Evolutionary conservation across 2,329 filamentous ascomycete genomes (phyloP).

Genomic region (Beauveria varroae): DNA sequence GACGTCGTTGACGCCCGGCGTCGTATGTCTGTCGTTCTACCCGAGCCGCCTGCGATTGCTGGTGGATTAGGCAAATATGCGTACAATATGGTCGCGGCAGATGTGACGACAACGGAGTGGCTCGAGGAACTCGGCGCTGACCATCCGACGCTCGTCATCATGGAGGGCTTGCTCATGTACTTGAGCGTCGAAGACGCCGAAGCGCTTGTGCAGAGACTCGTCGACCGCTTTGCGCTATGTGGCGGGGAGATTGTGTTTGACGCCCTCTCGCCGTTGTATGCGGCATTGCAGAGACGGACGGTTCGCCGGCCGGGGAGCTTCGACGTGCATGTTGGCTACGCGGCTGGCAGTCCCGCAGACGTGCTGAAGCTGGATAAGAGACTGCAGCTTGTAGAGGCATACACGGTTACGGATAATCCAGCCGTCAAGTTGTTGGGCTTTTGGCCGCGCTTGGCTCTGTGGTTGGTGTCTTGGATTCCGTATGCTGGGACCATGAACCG

Average conservation of each 20-base stretch:
- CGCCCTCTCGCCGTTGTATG: not conserved
- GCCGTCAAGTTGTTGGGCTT: not conserved
- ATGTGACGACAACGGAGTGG: constrained; percentile 22
- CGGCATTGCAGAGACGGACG: not conserved
- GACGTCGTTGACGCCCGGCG: constrained; percentile 26
- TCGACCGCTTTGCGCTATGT: constrained; percentile 17
- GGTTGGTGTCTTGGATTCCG: constrained; percentile 1
- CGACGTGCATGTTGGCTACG: not conserved
- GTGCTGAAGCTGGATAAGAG: not conserved
- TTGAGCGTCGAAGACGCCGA: constrained; percentile 19
- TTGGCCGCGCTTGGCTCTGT: not conserved
- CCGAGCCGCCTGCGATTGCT: constrained; percentile 15
- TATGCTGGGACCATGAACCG: not conserved
- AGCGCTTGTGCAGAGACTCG: constrained; percentile 18
- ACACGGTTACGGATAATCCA: not conserved
- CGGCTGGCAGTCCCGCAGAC: not conserved
- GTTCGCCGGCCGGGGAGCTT: not conserved
- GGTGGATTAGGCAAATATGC: not conserved
- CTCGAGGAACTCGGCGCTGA: constrained; percentile 22
- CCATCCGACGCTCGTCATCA: constrained; percentile 23
- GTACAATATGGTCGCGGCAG: constrained; percentile 21
- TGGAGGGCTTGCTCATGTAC: constrained; percentile 27
- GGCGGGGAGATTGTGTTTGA: constrained; percentile 22
- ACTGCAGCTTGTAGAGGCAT: not conserved
- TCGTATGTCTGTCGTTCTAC: constrained; percentile 13